phyloP scores from a whole-genome alignment of 2,329 filamentous ascomycete genomes.

The Hymenoscyphus fraxineus region DNA sequence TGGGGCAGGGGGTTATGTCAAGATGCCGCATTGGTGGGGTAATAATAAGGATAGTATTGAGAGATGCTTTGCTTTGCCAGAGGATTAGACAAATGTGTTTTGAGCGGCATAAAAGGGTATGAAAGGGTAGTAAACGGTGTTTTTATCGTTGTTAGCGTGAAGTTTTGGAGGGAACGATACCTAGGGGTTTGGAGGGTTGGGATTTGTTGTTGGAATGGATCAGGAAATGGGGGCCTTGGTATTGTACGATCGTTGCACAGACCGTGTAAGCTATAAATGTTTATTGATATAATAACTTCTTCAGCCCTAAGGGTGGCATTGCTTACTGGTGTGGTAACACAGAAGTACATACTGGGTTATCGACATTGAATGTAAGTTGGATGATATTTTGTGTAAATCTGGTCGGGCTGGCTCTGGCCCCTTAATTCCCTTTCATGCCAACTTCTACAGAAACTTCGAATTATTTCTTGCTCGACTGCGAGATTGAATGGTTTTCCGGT shows the following conservation, averaged over 20 bases:
- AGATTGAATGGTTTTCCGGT: too few species aligned
- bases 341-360: not conserved
- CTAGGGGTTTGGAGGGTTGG: not conserved
- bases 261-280: not conserved
- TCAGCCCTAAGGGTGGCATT: not conserved
- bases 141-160: not conserved
- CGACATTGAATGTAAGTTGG: too few species aligned
- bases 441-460: too few species aligned
- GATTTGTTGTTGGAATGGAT: not conserved
- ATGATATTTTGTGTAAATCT: too few species aligned
- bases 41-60: conserved; percentile 54
- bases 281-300: not conserved
- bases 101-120: too few species aligned
- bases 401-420: too few species aligned
- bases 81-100: not conserved
- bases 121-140: too few species aligned
- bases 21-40: conserved; percentile 63
- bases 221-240: not conserved
- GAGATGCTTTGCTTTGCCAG: conserved; percentile 52
- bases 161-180: not conserved
- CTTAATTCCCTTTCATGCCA: too few species aligned
- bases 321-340: not conserved
- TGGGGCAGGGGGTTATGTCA: conserved; percentile 51
- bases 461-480: too few species aligned
- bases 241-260: not conserved